These are phyloP conservation scores for Ophiocytium majus DNA, from an alignment of 352 stramenopile species.

Conservation along the genomic window DNA sequence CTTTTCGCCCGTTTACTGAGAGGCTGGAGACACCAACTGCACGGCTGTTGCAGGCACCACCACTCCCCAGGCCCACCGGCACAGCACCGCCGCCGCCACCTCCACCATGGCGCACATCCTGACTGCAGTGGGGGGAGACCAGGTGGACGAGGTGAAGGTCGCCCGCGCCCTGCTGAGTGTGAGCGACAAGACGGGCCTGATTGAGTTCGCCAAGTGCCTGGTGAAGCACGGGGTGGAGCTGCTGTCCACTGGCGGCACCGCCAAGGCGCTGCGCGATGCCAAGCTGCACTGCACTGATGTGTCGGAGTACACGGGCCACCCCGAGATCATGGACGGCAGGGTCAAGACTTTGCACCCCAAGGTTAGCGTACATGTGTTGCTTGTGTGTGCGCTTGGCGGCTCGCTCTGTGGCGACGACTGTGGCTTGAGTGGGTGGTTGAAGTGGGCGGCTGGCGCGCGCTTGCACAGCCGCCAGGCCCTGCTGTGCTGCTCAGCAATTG, in stretches of 20 bases:
- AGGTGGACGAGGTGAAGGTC: slow-evolving; percentile 81
- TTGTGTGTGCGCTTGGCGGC: no score
- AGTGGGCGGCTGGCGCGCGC: no score
- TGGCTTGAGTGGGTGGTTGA: no score
- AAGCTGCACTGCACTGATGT: slow-evolving; percentile 31
- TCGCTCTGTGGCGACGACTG: no score
- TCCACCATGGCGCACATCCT: slow-evolving; percentile 29
- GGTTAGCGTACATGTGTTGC: no score
- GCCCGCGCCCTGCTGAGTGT: slow-evolving; percentile 94
- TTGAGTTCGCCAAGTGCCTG: slow-evolving; percentile 93
- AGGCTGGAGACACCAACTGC: no score
- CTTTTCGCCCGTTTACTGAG: no score
- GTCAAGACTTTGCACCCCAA: slow-evolving; percentile 99
- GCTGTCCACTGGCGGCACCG: slow-evolving; percentile 96
- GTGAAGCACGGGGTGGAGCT: slow-evolving; percentile 81
- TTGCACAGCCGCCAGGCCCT: no score
- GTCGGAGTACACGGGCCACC: slow-evolving; percentile 88
- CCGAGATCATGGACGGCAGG: slow-evolving; percentile 97
- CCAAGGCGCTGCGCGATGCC: slow-evolving; percentile 68
- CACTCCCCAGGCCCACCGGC: no score
- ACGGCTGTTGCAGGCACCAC: no score
- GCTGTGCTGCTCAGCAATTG: no score
- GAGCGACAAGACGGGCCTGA: slow-evolving; percentile 97
- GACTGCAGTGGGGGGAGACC: slow-evolving; percentile 57
- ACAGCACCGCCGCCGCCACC: no score